Conservation (phyloP, 1,284 basidiomycete genomes). For the Meripilus lineatus region DNA sequence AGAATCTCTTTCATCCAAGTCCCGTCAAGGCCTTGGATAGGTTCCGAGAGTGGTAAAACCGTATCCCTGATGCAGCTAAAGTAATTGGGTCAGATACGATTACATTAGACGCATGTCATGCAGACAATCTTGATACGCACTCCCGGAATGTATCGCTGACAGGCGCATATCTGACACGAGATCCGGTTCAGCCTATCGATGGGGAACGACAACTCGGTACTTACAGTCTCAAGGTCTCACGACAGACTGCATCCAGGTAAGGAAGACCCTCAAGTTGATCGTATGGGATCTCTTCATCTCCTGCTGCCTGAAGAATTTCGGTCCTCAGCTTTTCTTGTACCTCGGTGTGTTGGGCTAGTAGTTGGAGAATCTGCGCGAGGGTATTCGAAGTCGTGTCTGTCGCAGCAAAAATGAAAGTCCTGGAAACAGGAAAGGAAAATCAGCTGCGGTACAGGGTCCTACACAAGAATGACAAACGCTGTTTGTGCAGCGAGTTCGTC, state of each 20-base stretch:
- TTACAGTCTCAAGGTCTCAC: slow-evolving; percentile 19
- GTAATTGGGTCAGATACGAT: not conserved
- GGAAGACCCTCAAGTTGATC: slow-evolving; percentile 18
- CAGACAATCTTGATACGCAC: slow-evolving; percentile 2
- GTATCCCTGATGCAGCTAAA: slow-evolving; percentile 11
- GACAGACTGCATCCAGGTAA: slow-evolving; percentile 18
- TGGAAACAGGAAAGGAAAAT: slow-evolving; percentile 1
- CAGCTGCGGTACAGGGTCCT: not conserved
- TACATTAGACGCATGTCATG: not conserved
- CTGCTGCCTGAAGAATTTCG: slow-evolving; percentile 14
- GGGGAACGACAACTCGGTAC: not conserved
- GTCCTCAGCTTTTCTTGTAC: slow-evolving; percentile 17
- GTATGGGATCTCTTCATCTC: slow-evolving; percentile 11
- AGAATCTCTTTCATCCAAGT: slow-evolving; percentile 30
- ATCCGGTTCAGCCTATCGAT: not conserved
- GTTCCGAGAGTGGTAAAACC: slow-evolving; percentile 18
- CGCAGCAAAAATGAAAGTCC: slow-evolving; percentile 14
- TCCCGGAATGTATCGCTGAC: slow-evolving; percentile 8
- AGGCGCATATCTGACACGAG: slow-evolving; percentile 8
- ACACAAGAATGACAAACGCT: slow-evolving; percentile 11
- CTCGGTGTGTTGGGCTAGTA: slow-evolving; percentile 15
- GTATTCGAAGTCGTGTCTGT: slow-evolving; percentile 19
- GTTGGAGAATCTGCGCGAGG: slow-evolving; percentile 14
- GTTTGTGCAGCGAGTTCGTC: slow-evolving; percentile 23
- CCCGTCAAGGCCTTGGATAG: slow-evolving; percentile 8